These are phyloP conservation scores for Thalassiosira livingstoniorum DNA, from an alignment of 352 stramenopile genomes.

Conservation along the genomic window DNA sequence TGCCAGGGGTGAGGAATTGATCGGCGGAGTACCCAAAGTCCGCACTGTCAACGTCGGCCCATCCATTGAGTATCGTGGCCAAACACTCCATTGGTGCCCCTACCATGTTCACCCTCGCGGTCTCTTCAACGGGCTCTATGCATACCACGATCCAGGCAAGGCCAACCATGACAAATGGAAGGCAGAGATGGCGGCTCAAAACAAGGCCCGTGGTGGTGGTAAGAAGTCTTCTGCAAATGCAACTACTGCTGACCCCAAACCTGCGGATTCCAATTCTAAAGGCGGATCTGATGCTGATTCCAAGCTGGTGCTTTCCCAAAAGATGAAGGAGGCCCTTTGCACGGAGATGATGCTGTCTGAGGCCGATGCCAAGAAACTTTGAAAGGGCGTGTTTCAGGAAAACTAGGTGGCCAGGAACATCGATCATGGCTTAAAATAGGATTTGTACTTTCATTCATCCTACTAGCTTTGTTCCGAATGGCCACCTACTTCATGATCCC, in stretches of 20 bases:
- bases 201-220: not conserved
- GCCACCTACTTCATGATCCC: constrained; percentile 13
- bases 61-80: not conserved
- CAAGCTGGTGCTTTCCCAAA: not conserved
- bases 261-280: not conserved
- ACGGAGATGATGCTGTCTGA: not conserved
- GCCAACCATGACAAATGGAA: constrained; percentile 10
- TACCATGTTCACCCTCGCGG: constrained; percentile 1
- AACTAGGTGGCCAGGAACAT: constrained; percentile 27
- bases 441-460: constrained; percentile 3
- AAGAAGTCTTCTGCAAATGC: not conserved
- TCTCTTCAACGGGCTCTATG: constrained; percentile 13
- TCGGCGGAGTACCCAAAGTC: not conserved
- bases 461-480: constrained; percentile 22
- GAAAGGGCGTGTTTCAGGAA: not conserved
- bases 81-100: constrained; percentile 9
- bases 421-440: constrained; percentile 29
- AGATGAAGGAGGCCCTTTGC: constrained; percentile 23
- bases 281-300: not conserved
- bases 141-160: not conserved
- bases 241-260: not conserved
- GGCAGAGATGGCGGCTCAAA: too few relatives aligned
- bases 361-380: constrained; percentile 3
- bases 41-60: not conserved
- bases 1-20: not conserved